Evolutionary conservation across 106 monocot genomes (phyloP).

Genomic region (Dendrobium officinale): DNA sequence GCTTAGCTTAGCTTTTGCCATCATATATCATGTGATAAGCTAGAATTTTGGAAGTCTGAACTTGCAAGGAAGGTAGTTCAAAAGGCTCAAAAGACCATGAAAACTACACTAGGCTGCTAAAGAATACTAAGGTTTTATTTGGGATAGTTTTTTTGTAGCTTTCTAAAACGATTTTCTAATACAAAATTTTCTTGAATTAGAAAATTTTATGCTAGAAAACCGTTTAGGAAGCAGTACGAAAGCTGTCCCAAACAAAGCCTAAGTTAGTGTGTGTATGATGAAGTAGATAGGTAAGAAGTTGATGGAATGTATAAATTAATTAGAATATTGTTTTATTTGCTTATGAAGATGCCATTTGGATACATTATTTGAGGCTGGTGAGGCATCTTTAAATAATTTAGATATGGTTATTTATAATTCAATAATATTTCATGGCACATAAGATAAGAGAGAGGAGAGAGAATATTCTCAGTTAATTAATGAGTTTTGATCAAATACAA

Average conservation of each 20-base stretch:
- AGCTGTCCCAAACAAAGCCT: no score
- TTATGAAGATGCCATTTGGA: background rate
- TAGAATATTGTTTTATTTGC: background rate
- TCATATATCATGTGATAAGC: background rate
- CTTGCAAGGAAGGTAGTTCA: constrained; percentile 1
- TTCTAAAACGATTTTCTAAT: no score
- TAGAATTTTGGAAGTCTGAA: background rate
- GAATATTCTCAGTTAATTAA: no score
- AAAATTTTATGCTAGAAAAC: no score
- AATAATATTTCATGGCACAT: background rate
- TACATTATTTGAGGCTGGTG: background rate
- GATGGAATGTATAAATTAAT: background rate
- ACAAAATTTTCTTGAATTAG: no score
- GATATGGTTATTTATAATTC: background rate
- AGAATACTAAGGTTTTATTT: no score
- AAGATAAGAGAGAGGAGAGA: no score
- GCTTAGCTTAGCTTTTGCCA: no score
- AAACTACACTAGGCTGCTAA: background rate
- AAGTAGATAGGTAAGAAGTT: background rate
- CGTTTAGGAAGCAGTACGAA: no score
- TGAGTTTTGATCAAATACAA: no score
- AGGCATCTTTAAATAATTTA: background rate
- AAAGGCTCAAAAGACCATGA: background rate
- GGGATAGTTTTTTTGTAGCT: no score
- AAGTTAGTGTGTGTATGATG: background rate